phyloP scores from a whole-genome alignment of 805 yeast genomes.

The Candida michaelii region DNA sequence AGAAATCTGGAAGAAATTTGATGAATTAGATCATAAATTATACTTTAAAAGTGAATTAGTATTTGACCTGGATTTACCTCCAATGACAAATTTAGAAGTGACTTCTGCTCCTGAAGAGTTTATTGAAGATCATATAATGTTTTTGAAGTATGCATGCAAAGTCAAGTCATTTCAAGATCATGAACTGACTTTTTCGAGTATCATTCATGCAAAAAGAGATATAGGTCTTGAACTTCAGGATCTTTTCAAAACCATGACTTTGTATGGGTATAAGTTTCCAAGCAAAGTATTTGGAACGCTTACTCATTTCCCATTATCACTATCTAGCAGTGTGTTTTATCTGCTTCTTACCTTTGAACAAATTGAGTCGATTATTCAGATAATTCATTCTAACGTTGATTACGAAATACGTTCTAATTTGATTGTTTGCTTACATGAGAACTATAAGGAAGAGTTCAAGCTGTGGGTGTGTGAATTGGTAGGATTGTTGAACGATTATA shows the following conservation, averaged over 20 bases:
- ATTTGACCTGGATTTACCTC: background rate
- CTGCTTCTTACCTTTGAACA: constrained; percentile 8
- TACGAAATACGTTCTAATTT: constrained; percentile 28
- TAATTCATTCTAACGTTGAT: constrained; percentile 30
- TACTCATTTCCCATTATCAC: constrained; percentile 20
- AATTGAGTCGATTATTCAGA: constrained; percentile 18
- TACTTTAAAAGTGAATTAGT: constrained; percentile 12
- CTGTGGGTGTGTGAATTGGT: constrained; percentile 16
- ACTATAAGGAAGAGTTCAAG: background rate
- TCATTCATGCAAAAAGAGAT: constrained; percentile 2
- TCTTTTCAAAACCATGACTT: constrained; percentile 6
- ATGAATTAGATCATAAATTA: constrained; percentile 8
- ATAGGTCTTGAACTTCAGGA: background rate
- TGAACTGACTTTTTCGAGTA: background rate
- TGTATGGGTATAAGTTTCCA: constrained; percentile 3
- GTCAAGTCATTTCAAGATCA: background rate
- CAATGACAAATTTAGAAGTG: background rate
- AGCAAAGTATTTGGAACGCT: background rate
- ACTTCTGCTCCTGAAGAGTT: too few species aligned
- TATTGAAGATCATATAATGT: constrained; percentile 10
- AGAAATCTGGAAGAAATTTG: background rate
- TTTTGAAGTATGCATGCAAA: constrained; percentile 3
- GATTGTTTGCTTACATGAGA: constrained; percentile 20
- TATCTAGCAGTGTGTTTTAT: constrained; percentile 35
- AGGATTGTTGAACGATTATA: constrained; percentile 67